A percentile compares a stretch with the other conserved stretches of the same genome.
Evolutionary conservation across 192 early-diverging fungal genomes (phyloP).

Genomic region (Spizellomyces punctatus): DNA sequence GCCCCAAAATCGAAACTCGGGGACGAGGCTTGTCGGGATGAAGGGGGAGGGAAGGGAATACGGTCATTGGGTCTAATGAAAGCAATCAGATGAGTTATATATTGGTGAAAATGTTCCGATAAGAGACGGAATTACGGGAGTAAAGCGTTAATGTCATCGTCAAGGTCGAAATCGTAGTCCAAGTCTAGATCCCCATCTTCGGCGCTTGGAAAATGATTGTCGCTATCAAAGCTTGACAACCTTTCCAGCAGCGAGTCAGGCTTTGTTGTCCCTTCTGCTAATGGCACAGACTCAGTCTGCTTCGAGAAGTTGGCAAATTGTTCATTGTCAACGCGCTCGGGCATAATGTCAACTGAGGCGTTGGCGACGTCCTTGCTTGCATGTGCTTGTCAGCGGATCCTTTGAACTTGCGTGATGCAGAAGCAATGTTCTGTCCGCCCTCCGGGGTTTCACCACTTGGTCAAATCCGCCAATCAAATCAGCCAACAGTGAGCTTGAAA

Average conservation of each 20-base stretch:
- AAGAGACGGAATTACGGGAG: conserved; percentile 1
- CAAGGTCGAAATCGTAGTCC: conserved; percentile 19
- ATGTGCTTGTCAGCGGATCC: too few relatives aligned
- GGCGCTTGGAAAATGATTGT: background rate
- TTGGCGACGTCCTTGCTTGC: too few relatives aligned
- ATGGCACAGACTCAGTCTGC: background rate
- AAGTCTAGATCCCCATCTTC: background rate
- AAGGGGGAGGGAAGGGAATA: background rate
- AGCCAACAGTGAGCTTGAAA: too few relatives aligned
- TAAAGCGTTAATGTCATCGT: conserved; percentile 24
- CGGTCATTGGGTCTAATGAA: background rate
- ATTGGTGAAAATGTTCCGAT: background rate
- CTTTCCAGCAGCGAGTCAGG: background rate
- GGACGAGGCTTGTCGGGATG: conserved; percentile 1
- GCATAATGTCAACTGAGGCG: too few relatives aligned
- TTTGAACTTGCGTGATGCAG: too few relatives aligned
- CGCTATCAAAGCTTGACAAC: too few relatives aligned
- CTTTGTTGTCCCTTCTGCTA: background rate
- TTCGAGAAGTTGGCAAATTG: background rate
- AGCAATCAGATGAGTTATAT: too few relatives aligned
- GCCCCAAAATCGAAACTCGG: conserved; percentile 25
- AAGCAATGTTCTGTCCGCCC: too few relatives aligned
- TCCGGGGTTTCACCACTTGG: too few relatives aligned
- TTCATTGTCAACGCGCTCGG: background rate
- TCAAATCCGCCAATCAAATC: too few relatives aligned